A percentile compares a stretch with the other conserved stretches of the same genome.
Conservation (phyloP, 2,329 filamentous ascomycete genomes). For the Lasiodiplodia gonubiensis region DNA sequence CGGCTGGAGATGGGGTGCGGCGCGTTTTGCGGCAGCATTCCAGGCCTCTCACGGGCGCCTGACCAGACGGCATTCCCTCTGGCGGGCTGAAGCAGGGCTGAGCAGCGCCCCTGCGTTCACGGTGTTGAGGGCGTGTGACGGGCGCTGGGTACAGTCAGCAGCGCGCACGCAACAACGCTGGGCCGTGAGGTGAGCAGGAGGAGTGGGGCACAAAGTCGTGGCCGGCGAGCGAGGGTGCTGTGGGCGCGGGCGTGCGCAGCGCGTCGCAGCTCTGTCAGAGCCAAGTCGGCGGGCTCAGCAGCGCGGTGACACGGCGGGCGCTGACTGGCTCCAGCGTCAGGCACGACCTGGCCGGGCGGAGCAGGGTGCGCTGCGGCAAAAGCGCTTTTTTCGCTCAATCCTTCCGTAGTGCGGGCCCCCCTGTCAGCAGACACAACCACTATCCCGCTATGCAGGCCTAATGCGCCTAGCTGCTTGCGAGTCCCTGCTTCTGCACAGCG, state of each 20-base stretch:
- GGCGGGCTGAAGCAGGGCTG: slow-evolving; percentile 16
- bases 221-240: slow-evolving; percentile 1
- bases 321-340: slow-evolving; percentile 14
- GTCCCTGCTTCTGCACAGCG: slow-evolving; percentile 24
- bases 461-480: slow-evolving; percentile 22
- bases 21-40: slow-evolving; percentile 9
- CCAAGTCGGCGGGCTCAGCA: slow-evolving; percentile 4
- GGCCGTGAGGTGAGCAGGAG: background rate
- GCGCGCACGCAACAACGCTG: slow-evolving; percentile 12
- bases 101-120: slow-evolving; percentile 14
- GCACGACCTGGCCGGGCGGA: slow-evolving; percentile 10
- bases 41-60: slow-evolving; percentile 7
- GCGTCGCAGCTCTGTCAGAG: slow-evolving; percentile 19
- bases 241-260: background rate
- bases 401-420: slow-evolving; percentile 3
- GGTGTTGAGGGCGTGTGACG: slow-evolving; percentile 16
- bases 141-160: slow-evolving; percentile 17
- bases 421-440: slow-evolving; percentile 25
- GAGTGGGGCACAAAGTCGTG: slow-evolving; percentile 14
- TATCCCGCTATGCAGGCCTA: slow-evolving; percentile 27
- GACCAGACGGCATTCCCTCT: slow-evolving; percentile 17
- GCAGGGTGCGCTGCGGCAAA: slow-evolving; percentile 19
- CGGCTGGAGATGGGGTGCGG: slow-evolving; percentile 17
- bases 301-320: slow-evolving; percentile 6
- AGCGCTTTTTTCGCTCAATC: slow-evolving; percentile 8